Evolutionary conservation across 2,329 filamentous ascomycete genomes (phyloP).

Genomic region (Metarhizium brunneum): DNA sequence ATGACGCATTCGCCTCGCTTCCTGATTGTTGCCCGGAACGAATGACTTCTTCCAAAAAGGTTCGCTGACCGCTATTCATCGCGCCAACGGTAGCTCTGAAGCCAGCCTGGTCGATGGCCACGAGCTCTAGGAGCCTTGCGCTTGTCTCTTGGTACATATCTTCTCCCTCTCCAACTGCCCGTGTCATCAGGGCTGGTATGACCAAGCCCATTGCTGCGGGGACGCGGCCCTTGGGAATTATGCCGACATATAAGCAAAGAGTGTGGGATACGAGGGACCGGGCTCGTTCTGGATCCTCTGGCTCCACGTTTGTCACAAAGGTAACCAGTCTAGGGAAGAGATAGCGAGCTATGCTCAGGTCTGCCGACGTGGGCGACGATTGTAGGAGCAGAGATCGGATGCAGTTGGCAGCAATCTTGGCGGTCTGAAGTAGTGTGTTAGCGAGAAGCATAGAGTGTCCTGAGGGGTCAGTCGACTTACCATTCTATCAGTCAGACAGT

Average conservation of each 20-base stretch:
- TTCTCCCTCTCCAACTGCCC: slow-evolving; percentile 56
- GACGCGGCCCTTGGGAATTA: slow-evolving; percentile 34
- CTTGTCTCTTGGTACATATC: slow-evolving; percentile 64
- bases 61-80: slow-evolving; percentile 61
- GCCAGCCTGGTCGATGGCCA: slow-evolving; percentile 58
- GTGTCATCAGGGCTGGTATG: slow-evolving; percentile 64
- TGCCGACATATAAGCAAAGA: slow-evolving; percentile 60
- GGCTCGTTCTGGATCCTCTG: slow-evolving; percentile 72
- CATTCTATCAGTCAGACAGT: slow-evolving; percentile 73
- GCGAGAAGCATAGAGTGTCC: not conserved
- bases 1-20: slow-evolving; percentile 29
- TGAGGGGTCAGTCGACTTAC: slow-evolving; percentile 29
- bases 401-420: slow-evolving; percentile 85
- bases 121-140: slow-evolving; percentile 68
- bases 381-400: slow-evolving; percentile 73
- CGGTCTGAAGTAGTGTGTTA: slow-evolving; percentile 42
- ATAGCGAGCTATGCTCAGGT: slow-evolving; percentile 65
- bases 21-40: slow-evolving; percentile 47
- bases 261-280: slow-evolving; percentile 63
- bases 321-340: slow-evolving; percentile 66
- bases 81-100: slow-evolving; percentile 68
- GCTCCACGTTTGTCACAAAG: slow-evolving; percentile 61
- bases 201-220: slow-evolving; percentile 64
- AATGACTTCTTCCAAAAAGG: slow-evolving; percentile 74
- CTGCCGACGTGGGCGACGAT: slow-evolving; percentile 50